Base-by-base conservation (phyloP, 768 basidiomycete species). In the Hypsizygus marmoreus region DNA sequence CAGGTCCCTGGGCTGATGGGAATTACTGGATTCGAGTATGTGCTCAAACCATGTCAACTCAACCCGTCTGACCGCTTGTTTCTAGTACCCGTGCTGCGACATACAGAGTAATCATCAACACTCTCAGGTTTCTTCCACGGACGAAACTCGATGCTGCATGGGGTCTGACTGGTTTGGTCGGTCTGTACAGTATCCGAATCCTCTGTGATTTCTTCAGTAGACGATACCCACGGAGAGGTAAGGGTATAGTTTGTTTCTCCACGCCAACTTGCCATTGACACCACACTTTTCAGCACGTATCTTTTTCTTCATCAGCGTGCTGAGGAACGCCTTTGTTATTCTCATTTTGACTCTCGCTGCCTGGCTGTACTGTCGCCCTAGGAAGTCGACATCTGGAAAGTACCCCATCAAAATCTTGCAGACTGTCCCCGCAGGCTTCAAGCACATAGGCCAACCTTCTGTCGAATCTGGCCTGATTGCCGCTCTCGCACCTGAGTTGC, bases 1-100 rank as follows among this genome's bases (percentile, higher is more conserved):
- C 95, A 99, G 68, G 76, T 97, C 4, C 93, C 95, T 2, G 88
- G 86, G 0, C 65, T 99, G 34, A 82, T 99, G 74, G 97, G 95
- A 17, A 88, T 91, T 44, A 74, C 81, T 43, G 86, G 84, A 20
- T 91, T 97, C 63, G 77, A 89, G 90, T 91, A 49, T 57, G 86
- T 71, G 4, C 2, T 32, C 12, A 10, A 22, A 6, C 40, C 33
- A 30, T 40, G 28, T 19, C 19, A 45, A 20, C 22, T 44, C 7
- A 23, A 13, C 13, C 24, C 22, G 31, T 43, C 33, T 56, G 24
- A 58, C 37, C 32, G 32, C 49, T 12, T 29, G 31, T 45, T 40
- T 35, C 23, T 43, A 91, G 91, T 63, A 95, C 95, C 8, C 84
- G 93, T 38, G 93, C 81, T 10, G 74, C 87, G 3, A 86, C 92